Evolutionary conservation across 441 rosid genomes (phyloP), one percentile per base, ranked within the genome.

Genomic region (Dalechampia spathulata): DNA sequence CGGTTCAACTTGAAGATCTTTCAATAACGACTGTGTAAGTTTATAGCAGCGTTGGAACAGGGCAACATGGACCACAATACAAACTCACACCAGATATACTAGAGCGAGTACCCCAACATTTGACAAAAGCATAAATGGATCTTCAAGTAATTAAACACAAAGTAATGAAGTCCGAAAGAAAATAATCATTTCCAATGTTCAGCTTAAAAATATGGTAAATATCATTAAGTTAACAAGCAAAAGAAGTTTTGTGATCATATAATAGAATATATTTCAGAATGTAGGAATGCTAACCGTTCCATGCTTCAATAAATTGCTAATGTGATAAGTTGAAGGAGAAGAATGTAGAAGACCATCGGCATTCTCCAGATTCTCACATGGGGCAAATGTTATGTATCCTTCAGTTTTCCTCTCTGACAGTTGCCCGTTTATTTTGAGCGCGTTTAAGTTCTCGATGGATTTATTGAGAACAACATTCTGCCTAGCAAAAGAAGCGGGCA

Each of bases 401-500:
- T 82, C 87, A 65, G 69, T 63, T 63, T 80, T 84, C 41, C 57
- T 78, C 66, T 79, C 89, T 62, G 63, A 19, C 21, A 78, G 34
- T 59, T 67, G 64, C 55, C 83, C 84, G 55, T 66, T 80, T 43
- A 75, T 63, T 57, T 78, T 83, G 64, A 59, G 65, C 62, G 76
- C 95, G 58, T 76, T 82, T 59, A 82, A 74, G 55, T 77, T 49
- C 58, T 71, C 72, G 26, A 83, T 44, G 44, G 70, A 78, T 67
- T 45, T 62, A 48, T 49, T 57, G 53, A 53, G 48, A 52, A 41
- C n/a, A n/a, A n/a, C 16, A 57, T 56, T 57, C 48, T 78, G 89
- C 68, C 79, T 81, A 58, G 74, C 71, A 65, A 91, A 79, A 70
- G 86, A 77, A 63, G 84, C 94, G 7, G 96, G 97, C 85, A 95